Evolutionary conservation across 2,329 filamentous ascomycete genomes (phyloP).

Genomic region (Colletotrichum nymphaeae): DNA sequence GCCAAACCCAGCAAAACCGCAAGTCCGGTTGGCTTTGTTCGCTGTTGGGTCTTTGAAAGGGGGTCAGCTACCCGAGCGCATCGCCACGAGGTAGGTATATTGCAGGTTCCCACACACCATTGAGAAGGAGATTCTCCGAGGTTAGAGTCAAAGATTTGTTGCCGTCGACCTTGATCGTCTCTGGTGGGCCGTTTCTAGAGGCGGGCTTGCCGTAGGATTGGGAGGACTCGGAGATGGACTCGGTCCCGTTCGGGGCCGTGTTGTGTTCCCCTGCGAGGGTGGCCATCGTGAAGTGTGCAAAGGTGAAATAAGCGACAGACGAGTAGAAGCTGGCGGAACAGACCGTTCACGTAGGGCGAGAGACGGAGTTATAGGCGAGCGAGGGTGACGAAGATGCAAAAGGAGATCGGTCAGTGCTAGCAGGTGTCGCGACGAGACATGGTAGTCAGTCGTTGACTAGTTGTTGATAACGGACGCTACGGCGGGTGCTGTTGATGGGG

Average conservation of each 20-base stretch:
- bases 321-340: neutral
- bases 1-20: constrained; percentile 33
- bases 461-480: neutral
- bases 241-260: constrained; percentile 10
- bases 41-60: constrained; percentile 15
- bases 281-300: constrained; percentile 5
- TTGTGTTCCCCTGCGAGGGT: neutral
- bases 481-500: constrained; percentile 1
- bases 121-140: constrained; percentile 44
- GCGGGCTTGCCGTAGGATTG: constrained; percentile 32
- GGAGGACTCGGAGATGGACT: constrained; percentile 33
- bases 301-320: neutral
- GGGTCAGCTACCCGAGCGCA: constrained; percentile 23
- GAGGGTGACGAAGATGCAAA: neutral
- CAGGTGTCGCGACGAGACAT: constrained; percentile 24
- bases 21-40: constrained; percentile 36
- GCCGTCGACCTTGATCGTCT: constrained; percentile 41
- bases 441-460: constrained; percentile 26
- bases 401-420: constrained; percentile 5
- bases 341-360: neutral
- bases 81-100: neutral
- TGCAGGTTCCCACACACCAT: constrained; percentile 44
- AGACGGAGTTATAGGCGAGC: neutral
- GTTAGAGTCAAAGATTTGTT: constrained; percentile 47
- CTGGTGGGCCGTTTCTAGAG: constrained; percentile 15